Base-by-base conservation (phyloP, 495 filamentous ascomycete species). In the Hypoxylon fragiforme region DNA sequence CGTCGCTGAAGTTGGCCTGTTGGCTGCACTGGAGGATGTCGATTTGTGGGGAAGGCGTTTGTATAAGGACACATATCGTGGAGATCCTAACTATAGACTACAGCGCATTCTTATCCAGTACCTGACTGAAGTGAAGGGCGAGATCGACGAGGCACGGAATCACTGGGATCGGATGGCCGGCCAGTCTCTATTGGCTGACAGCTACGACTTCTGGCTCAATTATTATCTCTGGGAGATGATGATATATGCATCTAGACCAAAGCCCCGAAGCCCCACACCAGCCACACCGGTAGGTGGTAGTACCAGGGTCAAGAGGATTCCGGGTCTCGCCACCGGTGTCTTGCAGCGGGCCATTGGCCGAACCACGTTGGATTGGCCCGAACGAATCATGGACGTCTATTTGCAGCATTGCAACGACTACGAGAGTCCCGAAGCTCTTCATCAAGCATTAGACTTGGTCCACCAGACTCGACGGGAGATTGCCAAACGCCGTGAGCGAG, bases 21-120 rank as follows among this genome's bases (percentile, higher is more conserved):
- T 84, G 14, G 86, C 89, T 2, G 89, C 91, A 0, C 79, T 95
- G 7, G 91, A 95, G 60, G 87, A 88, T 56, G 88, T 95, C 36
- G 78, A 85, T 47, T 81, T 88, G 57, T 81, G 88, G 60, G 91
- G 91, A 18, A 81, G 84, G 66, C 84, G 85, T 64, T 83, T 85
- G 44, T 89, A 88, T 59, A 89, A 88, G 34, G 81, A 85, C 9
- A 64, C 64, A 0, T 95, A 89, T 63, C 79, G 87, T 60, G 90
- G 91, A 20, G 94, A 97, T 64, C 90, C 90, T 3, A 77, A 85
- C 35, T 96, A 89, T 62, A 87, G 92, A 3, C 77, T 98, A 11
- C 91, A 96, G 67, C 85, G 89, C 28, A 92, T 96, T 42, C 85
- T 92, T 50, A 95, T 96, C 64, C 92, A 95, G 63, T 95, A 88